A percentile compares a stretch with the other conserved stretches of the same genome.
phyloP scores from a whole-genome alignment of 495 filamentous ascomycete species.

The Amniculicola lignicola region DNA sequence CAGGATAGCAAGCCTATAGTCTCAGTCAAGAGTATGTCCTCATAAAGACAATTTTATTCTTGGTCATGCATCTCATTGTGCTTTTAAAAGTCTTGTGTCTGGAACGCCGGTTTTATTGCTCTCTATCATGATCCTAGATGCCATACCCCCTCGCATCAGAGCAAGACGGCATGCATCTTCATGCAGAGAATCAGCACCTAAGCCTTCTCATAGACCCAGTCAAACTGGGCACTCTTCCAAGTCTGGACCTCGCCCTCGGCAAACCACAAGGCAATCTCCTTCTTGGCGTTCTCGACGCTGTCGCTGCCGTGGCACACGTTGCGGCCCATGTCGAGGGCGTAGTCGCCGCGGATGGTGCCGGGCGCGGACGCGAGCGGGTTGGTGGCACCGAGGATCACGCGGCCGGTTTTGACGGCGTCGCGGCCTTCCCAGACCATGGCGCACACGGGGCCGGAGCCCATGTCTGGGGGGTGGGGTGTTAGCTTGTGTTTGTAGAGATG shows the following conservation, averaged over 20 bases:
- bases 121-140: too few species aligned
- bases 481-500: not conserved
- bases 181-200: too few species aligned
- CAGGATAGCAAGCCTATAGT: too few species aligned
- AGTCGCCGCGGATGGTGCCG: slow-evolving; percentile 96
- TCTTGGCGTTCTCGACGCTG: slow-evolving; percentile 95
- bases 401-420: slow-evolving; percentile 97
- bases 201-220: slow-evolving; percentile 94
- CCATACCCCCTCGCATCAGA: too few species aligned
- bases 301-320: slow-evolving; percentile 99
- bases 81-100: too few species aligned
- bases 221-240: slow-evolving; percentile 74
- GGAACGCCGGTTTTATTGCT: too few species aligned
- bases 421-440: slow-evolving; percentile 99
- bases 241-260: slow-evolving; percentile 70
- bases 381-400: slow-evolving; percentile 92
- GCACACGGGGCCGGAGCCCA: slow-evolving; percentile 92
- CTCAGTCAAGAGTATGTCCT: too few species aligned
- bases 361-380: slow-evolving; percentile 92
- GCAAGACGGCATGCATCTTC: too few species aligned
- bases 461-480: slow-evolving; percentile 57
- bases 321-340: slow-evolving; percentile 69
- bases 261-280: slow-evolving; percentile 99
- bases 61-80: too few species aligned
- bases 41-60: too few species aligned